Conservation (phyloP, 176 grass and related monocot genomes). For the Aegilops sharonensis region DNA sequence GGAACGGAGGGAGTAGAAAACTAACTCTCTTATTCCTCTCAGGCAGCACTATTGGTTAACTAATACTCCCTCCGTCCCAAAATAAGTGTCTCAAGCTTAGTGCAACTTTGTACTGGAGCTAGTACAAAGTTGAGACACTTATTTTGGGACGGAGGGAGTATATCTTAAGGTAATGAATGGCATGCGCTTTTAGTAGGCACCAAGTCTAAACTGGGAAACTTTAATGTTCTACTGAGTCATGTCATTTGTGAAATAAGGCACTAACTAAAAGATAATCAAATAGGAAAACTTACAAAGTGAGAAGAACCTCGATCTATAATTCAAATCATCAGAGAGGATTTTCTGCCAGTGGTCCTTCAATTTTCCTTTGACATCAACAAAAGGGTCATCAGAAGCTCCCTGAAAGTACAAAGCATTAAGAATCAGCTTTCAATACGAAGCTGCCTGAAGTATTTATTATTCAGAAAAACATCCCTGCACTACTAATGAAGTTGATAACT, state of each 20-base stretch:
- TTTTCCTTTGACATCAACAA: slow-evolving; percentile 51
- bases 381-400: slow-evolving; percentile 31
- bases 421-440: background rate
- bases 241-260: background rate
- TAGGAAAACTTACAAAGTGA: slow-evolving; percentile 62
- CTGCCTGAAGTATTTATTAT: background rate
- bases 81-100: too few species aligned
- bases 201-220: background rate
- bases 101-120: too few species aligned
- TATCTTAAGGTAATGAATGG: background rate
- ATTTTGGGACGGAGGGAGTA: background rate
- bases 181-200: background rate
- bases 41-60: background rate
- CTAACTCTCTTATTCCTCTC: background rate
- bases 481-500: slow-evolving; percentile 1
- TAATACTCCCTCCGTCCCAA: background rate
- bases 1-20: too few species aligned
- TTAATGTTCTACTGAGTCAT: background rate
- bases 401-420: slow-evolving; percentile 31
- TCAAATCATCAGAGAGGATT: slow-evolving; percentile 32
- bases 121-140: too few species aligned
- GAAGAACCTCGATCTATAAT: slow-evolving; percentile 56
- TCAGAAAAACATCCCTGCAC: background rate
- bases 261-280: background rate
- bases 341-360: slow-evolving; percentile 61